Evolutionary conservation across 306 rosid genomes (phyloP).

Genomic region (Prunus mume): DNA sequence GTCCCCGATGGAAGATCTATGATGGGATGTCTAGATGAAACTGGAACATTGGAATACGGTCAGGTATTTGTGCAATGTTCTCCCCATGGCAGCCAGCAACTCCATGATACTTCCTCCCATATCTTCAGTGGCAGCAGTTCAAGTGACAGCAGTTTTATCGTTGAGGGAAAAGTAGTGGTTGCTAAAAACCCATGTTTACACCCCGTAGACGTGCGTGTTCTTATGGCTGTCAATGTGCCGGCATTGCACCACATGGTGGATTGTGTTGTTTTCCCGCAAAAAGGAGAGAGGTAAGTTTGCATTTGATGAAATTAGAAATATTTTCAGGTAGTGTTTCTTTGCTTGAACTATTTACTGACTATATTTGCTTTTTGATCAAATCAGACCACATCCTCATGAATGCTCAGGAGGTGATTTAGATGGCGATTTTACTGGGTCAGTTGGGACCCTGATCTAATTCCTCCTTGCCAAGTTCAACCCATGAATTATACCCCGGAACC

Average conservation of each 20-base stretch:
- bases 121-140: background rate
- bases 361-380: background rate
- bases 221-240: constrained; percentile 64
- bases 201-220: constrained; percentile 84
- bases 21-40: constrained; percentile 95
- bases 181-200: constrained; percentile 82
- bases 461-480: constrained; percentile 1
- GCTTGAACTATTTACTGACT: background rate
- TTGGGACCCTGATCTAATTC: constrained; percentile 46
- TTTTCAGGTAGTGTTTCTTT: background rate
- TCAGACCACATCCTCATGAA: constrained; percentile 85
- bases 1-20: constrained; percentile 78
- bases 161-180: constrained; percentile 47
- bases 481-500: constrained; percentile 28
- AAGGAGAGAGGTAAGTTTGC: constrained; percentile 48
- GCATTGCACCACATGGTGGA: constrained; percentile 73
- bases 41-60: constrained; percentile 66
- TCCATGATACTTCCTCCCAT: too few relatives aligned
- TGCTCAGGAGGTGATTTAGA: constrained; percentile 67
- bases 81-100: constrained; percentile 20
- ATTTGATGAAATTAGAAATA: background rate
- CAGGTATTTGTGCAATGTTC: constrained; percentile 68
- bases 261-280: constrained; percentile 77
- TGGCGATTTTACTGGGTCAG: constrained; percentile 42
- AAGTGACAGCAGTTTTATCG: constrained; percentile 10